Evolutionary conservation across 495 filamentous ascomycete genomes (phyloP), one percentile per base, ranked within the genome.

Genomic region (Aspergillus coremiiformis): DNA sequence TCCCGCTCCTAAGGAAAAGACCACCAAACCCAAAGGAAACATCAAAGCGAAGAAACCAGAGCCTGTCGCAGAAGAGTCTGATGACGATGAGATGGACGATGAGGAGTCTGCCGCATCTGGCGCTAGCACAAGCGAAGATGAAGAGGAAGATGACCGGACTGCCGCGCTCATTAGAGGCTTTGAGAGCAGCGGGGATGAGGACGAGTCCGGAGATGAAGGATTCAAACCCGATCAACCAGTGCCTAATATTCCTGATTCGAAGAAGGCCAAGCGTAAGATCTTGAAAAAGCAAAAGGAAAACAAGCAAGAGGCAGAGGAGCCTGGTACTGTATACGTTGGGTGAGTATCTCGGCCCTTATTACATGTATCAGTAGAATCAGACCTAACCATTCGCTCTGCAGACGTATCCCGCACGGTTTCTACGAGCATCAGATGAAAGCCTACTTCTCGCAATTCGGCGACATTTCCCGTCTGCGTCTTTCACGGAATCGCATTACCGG

Each of bases 401-500:
- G 87, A 32, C 86, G 87, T 46, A 86, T 96, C 44, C 92, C 92
- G 19, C 92, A 81, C 66, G 93, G 94, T 69, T 97, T 98, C 79
- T 96, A 90, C 76, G 94, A 97, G 71, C 81, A 89, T 63, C 85
- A 97, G 70, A 96, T 98, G 86, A 82, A 82, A 45, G 76, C 80
- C 41, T 98, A 97, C 76, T 96, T 97, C 64, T 78, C 82, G n/a
- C 93, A 97, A 68, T 98, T 98, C 63, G 94, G 93, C 64, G 74
- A 80, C 2, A 88, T 98, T 58, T 81, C 74, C 44, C 81, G 80
- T 45, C 79, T 98, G 26, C 84, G 92, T 55, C 81, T 98, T 30
- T 93, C 90, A 4, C 87, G 94, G 52, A 96, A 95, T 77, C 84
- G 81, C 59, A 84, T 84, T 64, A 96, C 90, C 20, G 93, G 94